Evolutionary conservation across 1,284 basidiomycete species (phyloP), one percentile per base, ranked within the genome.

Genomic region (Anthracocystis walkeri): DNA sequence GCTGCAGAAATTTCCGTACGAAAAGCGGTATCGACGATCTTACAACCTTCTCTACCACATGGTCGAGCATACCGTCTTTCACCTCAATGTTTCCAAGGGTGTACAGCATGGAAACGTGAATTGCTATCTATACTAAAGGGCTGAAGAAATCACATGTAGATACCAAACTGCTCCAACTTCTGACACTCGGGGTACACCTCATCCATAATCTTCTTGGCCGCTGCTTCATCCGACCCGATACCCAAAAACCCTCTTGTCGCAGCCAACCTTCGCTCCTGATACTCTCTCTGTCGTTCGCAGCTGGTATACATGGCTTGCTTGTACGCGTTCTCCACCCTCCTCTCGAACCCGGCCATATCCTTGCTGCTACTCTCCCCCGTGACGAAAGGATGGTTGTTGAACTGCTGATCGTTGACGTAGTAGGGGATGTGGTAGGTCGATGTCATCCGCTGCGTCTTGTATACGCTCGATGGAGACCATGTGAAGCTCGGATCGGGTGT

Each of bases 331-430:
- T 82, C 81, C 3, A 82, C 81, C 5, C 75, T 65, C 18, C 42
- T 53, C 58, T 82, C 81, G 56, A 81, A 81, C 16, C 69, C 59
- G 7, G 51, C 40, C 8, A 81, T 41, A 29, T 73, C 59, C 33
- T 51, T 55, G 31, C 62, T 50, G 49, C 75, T 74, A 41, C 52
- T 27, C 12, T 74, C 74, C 4, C 74, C 73, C 18, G 70, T 69
- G 49, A 84, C 78, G 27, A 89, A 86, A 1, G 93, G 91, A 85
- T 96, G 94, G 12, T 87, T 87, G 53, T 90, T 86, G 86, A 95
- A 95, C 82, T 96, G 92, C 10, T 87, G 87, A 6, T 89, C 87
- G 84, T 96, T 93, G 81, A 99, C 94, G 79, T 90, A 94, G 87
- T 99, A 98, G 21, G 89, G 89, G 49, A 97, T 88, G 46, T 90